These are phyloP conservation scores for Chloris gayana DNA, from an alignment of 176 grass and related monocot species.

Conservation along the genomic window DNA sequence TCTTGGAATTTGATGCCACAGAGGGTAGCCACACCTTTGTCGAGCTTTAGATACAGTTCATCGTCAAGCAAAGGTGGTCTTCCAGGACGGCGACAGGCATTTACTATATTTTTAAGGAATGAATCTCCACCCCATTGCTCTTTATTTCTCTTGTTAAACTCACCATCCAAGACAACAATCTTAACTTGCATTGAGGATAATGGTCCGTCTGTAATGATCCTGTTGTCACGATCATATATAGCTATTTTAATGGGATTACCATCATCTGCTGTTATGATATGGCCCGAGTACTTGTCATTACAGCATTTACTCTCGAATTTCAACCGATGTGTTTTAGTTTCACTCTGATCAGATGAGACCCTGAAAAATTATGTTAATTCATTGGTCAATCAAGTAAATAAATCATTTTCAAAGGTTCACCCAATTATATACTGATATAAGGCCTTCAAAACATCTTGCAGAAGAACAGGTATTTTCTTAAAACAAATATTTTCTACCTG, in stretches of 20 bases:
- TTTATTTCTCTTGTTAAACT: constrained; percentile 40
- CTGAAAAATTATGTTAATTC: neutral
- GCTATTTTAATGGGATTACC: neutral
- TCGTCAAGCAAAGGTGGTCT: neutral
- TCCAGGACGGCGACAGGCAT: neutral
- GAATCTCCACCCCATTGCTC: constrained; percentile 15
- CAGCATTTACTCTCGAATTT: constrained; percentile 17
- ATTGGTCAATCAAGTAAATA: too few relatives aligned
- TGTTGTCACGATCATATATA: constrained; percentile 14
- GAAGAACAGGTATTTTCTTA: neutral
- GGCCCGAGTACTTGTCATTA: neutral
- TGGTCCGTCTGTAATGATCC: constrained; percentile 2
- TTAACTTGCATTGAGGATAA: constrained; percentile 37
- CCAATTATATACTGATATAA: too few relatives aligned
- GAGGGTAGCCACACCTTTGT: constrained; percentile 31
- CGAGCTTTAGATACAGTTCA: constrained; percentile 4
- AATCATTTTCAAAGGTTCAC: too few relatives aligned
- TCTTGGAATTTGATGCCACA: constrained; percentile 31
- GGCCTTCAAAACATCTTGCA: too few relatives aligned
- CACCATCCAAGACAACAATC: constrained; percentile 34
- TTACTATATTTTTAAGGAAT: neutral
- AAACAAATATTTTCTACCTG: constrained; percentile 1
- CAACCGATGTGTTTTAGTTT: neutral
- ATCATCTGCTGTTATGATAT: constrained; percentile 21
- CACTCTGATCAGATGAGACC: neutral